Percentiles rank a stretch among this genome's conserved stretches.
Conservation (phyloP, 2,329 filamentous ascomycete species). For the Reticulascus tulasneorum region DNA sequence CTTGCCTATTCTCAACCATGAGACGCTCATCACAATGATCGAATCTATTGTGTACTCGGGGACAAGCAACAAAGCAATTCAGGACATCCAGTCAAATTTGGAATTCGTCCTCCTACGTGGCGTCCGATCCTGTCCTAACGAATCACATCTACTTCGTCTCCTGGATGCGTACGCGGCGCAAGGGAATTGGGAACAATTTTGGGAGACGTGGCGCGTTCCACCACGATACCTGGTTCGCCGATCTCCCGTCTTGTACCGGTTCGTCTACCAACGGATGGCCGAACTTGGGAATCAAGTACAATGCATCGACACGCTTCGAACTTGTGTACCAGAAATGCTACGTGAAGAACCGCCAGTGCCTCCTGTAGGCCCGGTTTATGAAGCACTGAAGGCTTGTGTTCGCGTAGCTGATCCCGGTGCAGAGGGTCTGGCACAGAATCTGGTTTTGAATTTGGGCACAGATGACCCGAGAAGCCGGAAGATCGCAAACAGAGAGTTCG, state of each 20-base stretch:
- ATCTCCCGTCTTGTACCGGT: constrained; percentile 49
- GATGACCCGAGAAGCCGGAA: constrained; percentile 2
- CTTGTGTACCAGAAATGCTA: constrained; percentile 56
- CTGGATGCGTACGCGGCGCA: constrained; percentile 43
- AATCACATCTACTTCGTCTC: constrained; percentile 33
- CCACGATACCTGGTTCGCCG: constrained; percentile 46
- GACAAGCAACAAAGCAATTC: constrained; percentile 26
- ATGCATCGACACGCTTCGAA: constrained; percentile 46
- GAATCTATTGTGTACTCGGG: constrained; percentile 31
- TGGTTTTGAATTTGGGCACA: constrained; percentile 2
- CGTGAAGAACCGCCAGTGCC: constrained; percentile 48
- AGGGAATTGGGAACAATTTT: constrained; percentile 53
- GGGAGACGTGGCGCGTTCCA: constrained; percentile 56
- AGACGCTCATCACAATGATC: constrained; percentile 47
- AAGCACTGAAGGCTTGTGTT: constrained; percentile 51
- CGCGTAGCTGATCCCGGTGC: constrained; percentile 49
- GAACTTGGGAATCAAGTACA: constrained; percentile 34
- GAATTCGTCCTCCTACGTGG: constrained; percentile 38
- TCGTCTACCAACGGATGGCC: constrained; percentile 48
- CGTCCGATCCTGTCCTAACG: constrained; percentile 31
- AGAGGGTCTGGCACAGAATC: constrained; percentile 22
- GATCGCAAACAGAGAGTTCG: constrained; percentile 24
- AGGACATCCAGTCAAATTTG: constrained; percentile 38
- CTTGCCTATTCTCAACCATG: constrained; percentile 35
- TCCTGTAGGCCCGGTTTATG: constrained; percentile 38